phyloP scores from a whole-genome alignment of 2,329 filamentous ascomycete genomes.

The Trichophyton verrucosum region DNA sequence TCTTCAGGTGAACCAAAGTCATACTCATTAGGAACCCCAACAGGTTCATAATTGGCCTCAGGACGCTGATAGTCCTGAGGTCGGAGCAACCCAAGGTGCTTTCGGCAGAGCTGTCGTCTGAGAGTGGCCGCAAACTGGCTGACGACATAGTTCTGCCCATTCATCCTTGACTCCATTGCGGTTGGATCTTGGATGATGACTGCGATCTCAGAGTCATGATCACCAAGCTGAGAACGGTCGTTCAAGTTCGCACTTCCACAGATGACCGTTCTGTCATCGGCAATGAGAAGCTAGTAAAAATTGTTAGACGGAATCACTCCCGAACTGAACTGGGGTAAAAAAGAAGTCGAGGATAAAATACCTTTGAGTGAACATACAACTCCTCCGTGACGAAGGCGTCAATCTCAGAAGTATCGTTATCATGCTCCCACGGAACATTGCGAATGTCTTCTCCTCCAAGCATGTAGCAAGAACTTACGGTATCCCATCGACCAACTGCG shows the following conservation, averaged over 20 bases:
- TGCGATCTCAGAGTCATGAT: conserved; percentile 81
- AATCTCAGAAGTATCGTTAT: conserved; percentile 58
- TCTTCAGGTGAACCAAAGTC: conserved; percentile 42
- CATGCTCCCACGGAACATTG: conserved; percentile 65
- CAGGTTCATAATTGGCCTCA: conserved; percentile 45
- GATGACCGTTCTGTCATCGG: conserved; percentile 69
- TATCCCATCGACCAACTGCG: conserved; percentile 38
- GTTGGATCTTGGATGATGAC: conserved; percentile 72
- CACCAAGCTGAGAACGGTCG: conserved; percentile 64
- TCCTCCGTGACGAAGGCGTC: conserved; percentile 88
- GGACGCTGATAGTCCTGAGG: conserved; percentile 56
- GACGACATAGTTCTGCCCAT: conserved; percentile 57
- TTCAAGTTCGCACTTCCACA: conserved; percentile 65
- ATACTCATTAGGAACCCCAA: conserved; percentile 43
- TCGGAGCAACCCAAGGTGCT: conserved; percentile 72
- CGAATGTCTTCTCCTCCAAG: conserved; percentile 49
- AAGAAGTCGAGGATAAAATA: not conserved
- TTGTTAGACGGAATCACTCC: not conserved
- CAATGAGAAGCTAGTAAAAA: conserved; percentile 47
- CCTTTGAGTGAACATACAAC: conserved; percentile 86
- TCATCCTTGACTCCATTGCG: conserved; percentile 58
- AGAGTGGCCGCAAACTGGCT: conserved; percentile 67
- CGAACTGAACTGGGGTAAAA: not conserved
- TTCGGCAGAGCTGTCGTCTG: conserved; percentile 74
- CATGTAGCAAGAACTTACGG: conserved; percentile 72